Conservation (phyloP, 108 stramenopile genomes). For the Pseudonitzschia delicatissima region DNA sequence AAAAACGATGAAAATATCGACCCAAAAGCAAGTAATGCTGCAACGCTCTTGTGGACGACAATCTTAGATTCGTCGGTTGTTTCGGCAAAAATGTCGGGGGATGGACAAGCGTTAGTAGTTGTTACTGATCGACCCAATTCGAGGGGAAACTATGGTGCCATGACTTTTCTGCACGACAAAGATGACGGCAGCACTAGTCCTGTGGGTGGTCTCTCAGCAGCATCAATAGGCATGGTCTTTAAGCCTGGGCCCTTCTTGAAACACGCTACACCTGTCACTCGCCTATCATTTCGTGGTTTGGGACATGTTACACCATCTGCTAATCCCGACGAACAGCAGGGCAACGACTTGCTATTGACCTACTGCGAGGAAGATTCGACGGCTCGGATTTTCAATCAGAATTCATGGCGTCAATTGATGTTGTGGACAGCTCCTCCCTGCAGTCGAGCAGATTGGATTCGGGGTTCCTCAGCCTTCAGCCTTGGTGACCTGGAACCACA, state of each 20-base stretch:
- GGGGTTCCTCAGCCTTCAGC: constrained; percentile 68
- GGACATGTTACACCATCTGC: constrained; percentile 53
- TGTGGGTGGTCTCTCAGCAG: neutral
- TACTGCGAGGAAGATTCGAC: constrained; percentile 55
- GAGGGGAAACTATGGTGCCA: constrained; percentile 41
- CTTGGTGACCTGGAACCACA: constrained; percentile 76
- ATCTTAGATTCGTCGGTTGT: constrained; percentile 40
- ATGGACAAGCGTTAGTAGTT: constrained; percentile 66
- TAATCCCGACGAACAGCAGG: constrained; percentile 39
- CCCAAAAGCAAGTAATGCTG: constrained; percentile 12
- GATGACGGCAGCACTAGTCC: constrained; percentile 44
- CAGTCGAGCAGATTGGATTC: constrained; percentile 78
- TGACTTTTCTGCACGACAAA: constrained; percentile 59
- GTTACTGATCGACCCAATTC: constrained; percentile 48
- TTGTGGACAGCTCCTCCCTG: constrained; percentile 70
- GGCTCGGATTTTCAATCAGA: constrained; percentile 73
- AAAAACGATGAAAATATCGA: neutral
- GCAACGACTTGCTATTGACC: constrained; percentile 82
- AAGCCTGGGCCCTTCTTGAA: constrained; percentile 76
- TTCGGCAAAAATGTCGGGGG: constrained; percentile 64
- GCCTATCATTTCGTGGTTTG: constrained; percentile 72
- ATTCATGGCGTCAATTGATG: constrained; percentile 73
- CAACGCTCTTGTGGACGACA: constrained; percentile 74
- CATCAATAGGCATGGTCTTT: constrained; percentile 61
- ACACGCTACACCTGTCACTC: constrained; percentile 65